These are phyloP conservation scores for Taiozyma sp. DNA, from an alignment of 1,139 yeast genomes.

Conservation along the genomic window DNA sequence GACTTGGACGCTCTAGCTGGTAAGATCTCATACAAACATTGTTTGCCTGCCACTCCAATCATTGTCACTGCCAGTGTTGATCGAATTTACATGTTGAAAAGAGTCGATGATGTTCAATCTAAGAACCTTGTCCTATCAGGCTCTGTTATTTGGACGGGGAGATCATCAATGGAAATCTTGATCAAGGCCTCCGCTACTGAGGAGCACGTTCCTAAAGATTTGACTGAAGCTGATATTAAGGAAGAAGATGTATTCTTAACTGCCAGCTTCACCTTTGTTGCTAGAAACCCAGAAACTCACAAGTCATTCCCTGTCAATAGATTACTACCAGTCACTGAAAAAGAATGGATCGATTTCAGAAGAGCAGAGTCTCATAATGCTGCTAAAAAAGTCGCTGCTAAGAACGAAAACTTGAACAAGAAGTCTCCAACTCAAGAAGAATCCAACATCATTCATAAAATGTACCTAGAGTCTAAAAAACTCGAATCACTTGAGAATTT, in stretches of 20 bases:
- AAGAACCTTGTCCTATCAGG: constrained; percentile 84
- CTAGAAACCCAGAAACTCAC: constrained; percentile 87
- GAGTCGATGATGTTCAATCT: constrained; percentile 72
- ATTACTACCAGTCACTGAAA: constrained; percentile 66
- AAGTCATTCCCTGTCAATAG: constrained; percentile 82
- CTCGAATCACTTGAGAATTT: constrained; percentile 31
- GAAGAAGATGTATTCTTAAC: constrained; percentile 61
- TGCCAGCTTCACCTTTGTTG: constrained; percentile 93
- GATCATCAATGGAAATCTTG: constrained; percentile 91
- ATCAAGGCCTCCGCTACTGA: constrained; percentile 82
- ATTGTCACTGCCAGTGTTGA: constrained; percentile 94
- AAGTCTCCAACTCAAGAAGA: constrained; percentile 74
- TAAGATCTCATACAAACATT: constrained; percentile 78
- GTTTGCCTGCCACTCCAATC: constrained; percentile 89
- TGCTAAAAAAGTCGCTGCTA: constrained; percentile 74
- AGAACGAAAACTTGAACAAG: constrained; percentile 48
- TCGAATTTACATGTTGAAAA: constrained; percentile 81
- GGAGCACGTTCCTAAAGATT: constrained; percentile 37
- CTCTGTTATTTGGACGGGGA: constrained; percentile 88
- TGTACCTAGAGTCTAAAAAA: constrained; percentile 63
- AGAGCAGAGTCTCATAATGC: constrained; percentile 89
- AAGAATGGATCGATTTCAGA: constrained; percentile 78
- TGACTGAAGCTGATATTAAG: constrained; percentile 36
- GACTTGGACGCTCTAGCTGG: constrained; percentile 90
- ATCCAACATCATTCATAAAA: constrained; percentile 65